Percentiles rank a stretch among this genome's conserved stretches.
Evolutionary conservation across 2,329 filamentous ascomycete genomes (phyloP).

Genomic region (Akanthomyces lecanii): DNA sequence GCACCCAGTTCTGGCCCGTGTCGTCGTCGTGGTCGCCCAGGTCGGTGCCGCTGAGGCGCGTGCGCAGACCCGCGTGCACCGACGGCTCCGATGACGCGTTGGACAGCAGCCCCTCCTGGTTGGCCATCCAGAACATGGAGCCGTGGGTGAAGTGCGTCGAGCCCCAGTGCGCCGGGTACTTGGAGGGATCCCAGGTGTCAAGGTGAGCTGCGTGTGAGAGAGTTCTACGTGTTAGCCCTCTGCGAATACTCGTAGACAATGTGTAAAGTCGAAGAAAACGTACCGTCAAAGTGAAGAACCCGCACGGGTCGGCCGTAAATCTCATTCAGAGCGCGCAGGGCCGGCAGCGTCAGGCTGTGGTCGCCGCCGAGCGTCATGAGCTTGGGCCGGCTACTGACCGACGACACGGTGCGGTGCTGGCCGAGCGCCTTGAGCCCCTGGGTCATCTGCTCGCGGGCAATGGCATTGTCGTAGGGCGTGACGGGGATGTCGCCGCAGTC

Average conservation of each 20-base stretch:
- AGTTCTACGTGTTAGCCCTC: not conserved
- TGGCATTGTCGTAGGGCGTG: conserved; percentile 78
- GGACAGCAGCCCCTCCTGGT: conserved; percentile 71
- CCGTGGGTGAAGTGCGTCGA: conserved; percentile 72
- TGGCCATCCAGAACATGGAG: conserved; percentile 87
- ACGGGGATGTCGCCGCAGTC: conserved; percentile 92
- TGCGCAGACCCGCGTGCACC: conserved; percentile 80
- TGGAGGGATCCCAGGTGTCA: conserved; percentile 79
- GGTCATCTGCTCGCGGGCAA: conserved; percentile 80
- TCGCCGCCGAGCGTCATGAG: conserved; percentile 70
- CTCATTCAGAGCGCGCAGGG: conserved; percentile 60
- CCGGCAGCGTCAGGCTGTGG: conserved; percentile 66
- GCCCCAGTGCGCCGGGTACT: conserved; percentile 74
- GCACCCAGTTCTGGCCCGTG: conserved; percentile 66
- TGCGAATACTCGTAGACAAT: too few species aligned
- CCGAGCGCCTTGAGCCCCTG: conserved; percentile 70
- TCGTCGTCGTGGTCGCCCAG: conserved; percentile 67
- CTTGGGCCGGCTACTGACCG: conserved; percentile 42
- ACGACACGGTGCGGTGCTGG: conserved; percentile 34
- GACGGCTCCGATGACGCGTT: conserved; percentile 58
- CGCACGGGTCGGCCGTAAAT: conserved; percentile 60
- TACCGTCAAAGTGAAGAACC: conserved; percentile 68
- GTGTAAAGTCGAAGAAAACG: conserved; percentile 9
- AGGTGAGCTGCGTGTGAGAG: conserved; percentile 51
- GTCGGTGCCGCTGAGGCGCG: conserved; percentile 61